These are phyloP conservation scores for Ceratocystiopsis sp. DNA, from an alignment of 2,329 filamentous ascomycete genomes.

Conservation along the genomic window DNA sequence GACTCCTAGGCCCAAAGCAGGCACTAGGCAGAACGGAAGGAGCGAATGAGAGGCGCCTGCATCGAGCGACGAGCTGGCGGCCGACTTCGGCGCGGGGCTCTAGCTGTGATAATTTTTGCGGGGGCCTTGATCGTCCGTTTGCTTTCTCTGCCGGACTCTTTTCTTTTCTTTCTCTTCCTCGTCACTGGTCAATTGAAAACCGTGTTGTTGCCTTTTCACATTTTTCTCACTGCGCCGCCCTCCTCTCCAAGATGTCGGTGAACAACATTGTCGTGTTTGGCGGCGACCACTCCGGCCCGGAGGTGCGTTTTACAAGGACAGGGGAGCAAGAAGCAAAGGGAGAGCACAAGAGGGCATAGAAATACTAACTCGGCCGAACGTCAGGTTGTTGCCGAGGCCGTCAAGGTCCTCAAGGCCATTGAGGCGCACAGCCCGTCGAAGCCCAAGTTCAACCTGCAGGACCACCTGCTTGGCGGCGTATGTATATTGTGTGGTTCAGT, in stretches of 20 bases:
- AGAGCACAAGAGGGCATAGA: neutral
- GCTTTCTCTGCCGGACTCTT: too few species aligned
- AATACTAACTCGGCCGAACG: constrained; percentile 2
- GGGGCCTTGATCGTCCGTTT: too few species aligned
- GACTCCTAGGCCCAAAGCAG: too few species aligned
- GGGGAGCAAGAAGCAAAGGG: too few species aligned
- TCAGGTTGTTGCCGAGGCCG: constrained; percentile 64
- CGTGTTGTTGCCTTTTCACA: too few species aligned
- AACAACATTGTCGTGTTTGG: constrained; percentile 69
- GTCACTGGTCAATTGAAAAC: too few species aligned
- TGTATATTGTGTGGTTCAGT: constrained; percentile 20
- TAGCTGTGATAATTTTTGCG: too few species aligned
- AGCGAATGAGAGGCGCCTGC: neutral
- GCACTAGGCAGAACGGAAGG: neutral
- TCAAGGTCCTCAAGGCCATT: constrained; percentile 71
- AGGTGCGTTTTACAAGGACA: constrained; percentile 35
- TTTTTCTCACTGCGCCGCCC: too few species aligned
- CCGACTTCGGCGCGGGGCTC: too few species aligned
- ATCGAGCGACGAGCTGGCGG: too few species aligned
- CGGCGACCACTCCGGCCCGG: constrained; percentile 73
- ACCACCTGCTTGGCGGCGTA: constrained; percentile 84
- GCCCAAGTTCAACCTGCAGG: constrained; percentile 70
- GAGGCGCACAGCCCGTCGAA: constrained; percentile 54
- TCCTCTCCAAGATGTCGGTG: constrained; percentile 37
- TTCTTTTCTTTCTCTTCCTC: too few species aligned